Evolutionary conservation across 2,329 filamentous ascomycete genomes (phyloP).

Genomic region (Xylariomycetidae sp.): DNA sequence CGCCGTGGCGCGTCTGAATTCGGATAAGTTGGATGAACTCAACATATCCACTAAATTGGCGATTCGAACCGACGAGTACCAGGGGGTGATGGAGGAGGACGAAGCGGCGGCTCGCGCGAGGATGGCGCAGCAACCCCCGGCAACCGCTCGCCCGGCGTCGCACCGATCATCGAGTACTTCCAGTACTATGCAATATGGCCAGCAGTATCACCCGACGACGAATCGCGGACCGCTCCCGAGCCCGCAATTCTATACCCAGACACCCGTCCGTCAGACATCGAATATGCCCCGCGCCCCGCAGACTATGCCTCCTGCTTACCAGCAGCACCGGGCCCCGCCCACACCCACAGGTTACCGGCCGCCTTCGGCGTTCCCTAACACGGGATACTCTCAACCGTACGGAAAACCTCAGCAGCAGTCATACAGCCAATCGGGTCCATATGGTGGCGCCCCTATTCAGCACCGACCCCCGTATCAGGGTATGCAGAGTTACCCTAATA

Average conservation of each 20-base stretch:
- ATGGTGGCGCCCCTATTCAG: conserved; percentile 37
- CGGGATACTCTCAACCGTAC: conserved; percentile 42
- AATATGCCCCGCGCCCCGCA: conserved; percentile 35
- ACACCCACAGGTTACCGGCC: conserved; percentile 45
- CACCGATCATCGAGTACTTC: conserved; percentile 35
- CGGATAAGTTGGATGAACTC: conserved; percentile 77
- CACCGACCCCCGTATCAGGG: conserved; percentile 37
- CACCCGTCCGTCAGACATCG: conserved; percentile 35
- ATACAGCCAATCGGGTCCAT: conserved; percentile 49
- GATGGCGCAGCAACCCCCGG: conserved; percentile 33
- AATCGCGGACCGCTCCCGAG: conserved; percentile 39
- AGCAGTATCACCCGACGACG: conserved; percentile 43
- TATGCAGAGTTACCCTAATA: conserved; percentile 34
- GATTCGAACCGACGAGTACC: conserved; percentile 67
- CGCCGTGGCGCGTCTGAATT: conserved; percentile 79
- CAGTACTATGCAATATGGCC: conserved; percentile 37
- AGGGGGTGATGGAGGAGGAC: conserved; percentile 80
- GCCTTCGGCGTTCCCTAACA: conserved; percentile 40
- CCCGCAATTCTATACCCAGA: conserved; percentile 41
- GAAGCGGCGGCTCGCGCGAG: conserved; percentile 56
- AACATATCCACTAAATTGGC: conserved; percentile 76
- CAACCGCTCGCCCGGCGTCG: conserved; percentile 32
- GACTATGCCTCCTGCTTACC: conserved; percentile 31
- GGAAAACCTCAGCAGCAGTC: conserved; percentile 47
- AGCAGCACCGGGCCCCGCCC: conserved; percentile 30